Evolutionary conservation across 2,329 filamentous ascomycete species (phyloP).

Genomic region (Xylaria digitata): DNA sequence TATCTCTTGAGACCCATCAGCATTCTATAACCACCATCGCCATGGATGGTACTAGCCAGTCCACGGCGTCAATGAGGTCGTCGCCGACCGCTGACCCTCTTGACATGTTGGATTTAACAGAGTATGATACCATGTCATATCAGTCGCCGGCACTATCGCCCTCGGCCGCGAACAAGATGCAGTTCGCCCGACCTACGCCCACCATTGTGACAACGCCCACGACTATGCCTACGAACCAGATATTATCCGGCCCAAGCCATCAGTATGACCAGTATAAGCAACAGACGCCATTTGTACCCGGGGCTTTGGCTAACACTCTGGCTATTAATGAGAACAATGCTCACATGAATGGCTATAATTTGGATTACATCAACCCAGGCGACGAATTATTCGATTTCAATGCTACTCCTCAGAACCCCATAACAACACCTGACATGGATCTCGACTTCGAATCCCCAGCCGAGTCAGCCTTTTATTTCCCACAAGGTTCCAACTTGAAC

Average conservation of each 20-base stretch:
- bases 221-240: slow-evolving; percentile 64
- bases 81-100: slow-evolving; percentile 59
- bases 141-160: slow-evolving; percentile 72
- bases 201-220: slow-evolving; percentile 66
- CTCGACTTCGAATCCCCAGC: slow-evolving; percentile 70
- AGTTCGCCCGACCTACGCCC: slow-evolving; percentile 63
- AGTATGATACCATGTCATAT: slow-evolving; percentile 71
- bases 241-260: slow-evolving; percentile 85
- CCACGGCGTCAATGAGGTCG: slow-evolving; percentile 39
- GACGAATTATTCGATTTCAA: slow-evolving; percentile 80
- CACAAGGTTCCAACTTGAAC: slow-evolving; percentile 67
- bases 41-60: slow-evolving; percentile 41
- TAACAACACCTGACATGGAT: slow-evolving; percentile 75
- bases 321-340: slow-evolving; percentile 74
- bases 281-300: slow-evolving; percentile 90
- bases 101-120: slow-evolving; percentile 70
- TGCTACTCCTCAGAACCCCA: slow-evolving; percentile 68
- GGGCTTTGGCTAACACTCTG: slow-evolving; percentile 82
- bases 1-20: too few relatives aligned
- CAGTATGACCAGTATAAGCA: slow-evolving; percentile 96
- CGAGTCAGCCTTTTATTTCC: slow-evolving; percentile 74
- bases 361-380: slow-evolving; percentile 67
- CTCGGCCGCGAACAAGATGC: slow-evolving; percentile 62
- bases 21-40: neutral
- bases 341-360: slow-evolving; percentile 65